Conservation (phyloP, 768 basidiomycete genomes). For the Tulasnella sp. region DNA sequence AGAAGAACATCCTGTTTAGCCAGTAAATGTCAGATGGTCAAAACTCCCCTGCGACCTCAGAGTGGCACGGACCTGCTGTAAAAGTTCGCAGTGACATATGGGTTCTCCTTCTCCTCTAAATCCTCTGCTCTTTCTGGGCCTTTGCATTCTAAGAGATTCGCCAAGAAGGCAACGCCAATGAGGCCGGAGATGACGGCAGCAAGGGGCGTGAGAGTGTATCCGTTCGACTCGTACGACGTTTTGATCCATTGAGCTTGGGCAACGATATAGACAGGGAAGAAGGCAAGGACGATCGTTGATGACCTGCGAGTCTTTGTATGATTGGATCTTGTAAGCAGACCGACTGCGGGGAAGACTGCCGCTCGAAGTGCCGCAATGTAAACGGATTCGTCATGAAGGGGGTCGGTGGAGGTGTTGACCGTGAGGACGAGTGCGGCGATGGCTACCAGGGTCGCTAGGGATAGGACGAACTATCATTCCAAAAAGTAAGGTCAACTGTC, state of each 20-base stretch:
- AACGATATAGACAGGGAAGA: slow-evolving; percentile 69
- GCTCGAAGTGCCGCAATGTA: slow-evolving; percentile 60
- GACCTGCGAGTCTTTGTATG: slow-evolving; percentile 60
- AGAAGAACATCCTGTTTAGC: slow-evolving; percentile 53
- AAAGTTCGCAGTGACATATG: slow-evolving; percentile 70
- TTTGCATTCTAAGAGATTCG: slow-evolving; percentile 64
- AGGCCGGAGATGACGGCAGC: slow-evolving; percentile 38
- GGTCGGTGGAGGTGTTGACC: slow-evolving; percentile 44
- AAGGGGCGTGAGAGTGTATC: slow-evolving; percentile 34
- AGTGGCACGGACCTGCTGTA: slow-evolving; percentile 57
- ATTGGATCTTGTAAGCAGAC: slow-evolving; percentile 55
- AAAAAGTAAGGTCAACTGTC: slow-evolving; percentile 16
- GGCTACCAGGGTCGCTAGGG: not conserved
- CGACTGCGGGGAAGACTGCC: slow-evolving; percentile 46
- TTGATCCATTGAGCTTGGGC: slow-evolving; percentile 56
- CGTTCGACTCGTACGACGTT: slow-evolving; percentile 43
- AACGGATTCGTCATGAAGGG: slow-evolving; percentile 37
- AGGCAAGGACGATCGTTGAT: slow-evolving; percentile 68
- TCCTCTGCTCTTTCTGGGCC: slow-evolving; percentile 55
- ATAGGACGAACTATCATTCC: not conserved
- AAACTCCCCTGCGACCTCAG: not conserved
- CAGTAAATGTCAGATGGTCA: not conserved
- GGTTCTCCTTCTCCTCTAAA: slow-evolving; percentile 54
- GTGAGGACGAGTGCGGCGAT: slow-evolving; percentile 39
- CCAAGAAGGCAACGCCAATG: slow-evolving; percentile 49